phyloP scores from a whole-genome alignment of 2,329 filamentous ascomycete genomes.

The Pseudogymnoascus sp. region DNA sequence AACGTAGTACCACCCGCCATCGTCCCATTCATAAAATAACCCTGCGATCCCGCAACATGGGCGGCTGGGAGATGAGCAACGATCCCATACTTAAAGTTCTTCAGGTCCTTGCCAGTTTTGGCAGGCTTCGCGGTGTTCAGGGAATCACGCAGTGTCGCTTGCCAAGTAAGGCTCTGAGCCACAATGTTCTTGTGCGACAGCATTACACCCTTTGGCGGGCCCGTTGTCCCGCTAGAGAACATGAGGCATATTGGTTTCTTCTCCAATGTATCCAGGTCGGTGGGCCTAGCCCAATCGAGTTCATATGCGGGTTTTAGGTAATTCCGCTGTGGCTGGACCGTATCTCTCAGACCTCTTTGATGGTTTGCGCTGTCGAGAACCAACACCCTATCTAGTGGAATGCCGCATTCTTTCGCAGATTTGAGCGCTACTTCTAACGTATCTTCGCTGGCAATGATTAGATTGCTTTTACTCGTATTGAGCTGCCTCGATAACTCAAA shows the following conservation, averaged over 20 bases:
- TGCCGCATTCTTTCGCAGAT: slow-evolving; percentile 51
- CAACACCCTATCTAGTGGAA: slow-evolving; percentile 51
- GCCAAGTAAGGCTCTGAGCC: slow-evolving; percentile 39
- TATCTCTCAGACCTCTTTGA: slow-evolving; percentile 41
- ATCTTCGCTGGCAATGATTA: slow-evolving; percentile 54
- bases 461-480: slow-evolving; percentile 58
- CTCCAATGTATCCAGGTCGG: slow-evolving; percentile 43
- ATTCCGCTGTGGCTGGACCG: slow-evolving; percentile 17
- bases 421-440: slow-evolving; percentile 56
- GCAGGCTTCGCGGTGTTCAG: background rate
- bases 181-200: slow-evolving; percentile 70
- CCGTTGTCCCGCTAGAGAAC: slow-evolving; percentile 73
- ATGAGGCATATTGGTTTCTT: slow-evolving; percentile 61
- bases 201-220: slow-evolving; percentile 79
- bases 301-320: slow-evolving; percentile 43
- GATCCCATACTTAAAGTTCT: background rate
- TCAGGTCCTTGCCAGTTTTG: background rate
- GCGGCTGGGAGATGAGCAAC: slow-evolving; percentile 13
- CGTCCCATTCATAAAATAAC: background rate
- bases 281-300: slow-evolving; percentile 55
- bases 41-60: slow-evolving; percentile 62
- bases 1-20: slow-evolving; percentile 29
- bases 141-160: slow-evolving; percentile 11
- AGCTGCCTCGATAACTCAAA: slow-evolving; percentile 71
- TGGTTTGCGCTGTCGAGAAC: slow-evolving; percentile 47